Evolutionary conservation across 1,284 basidiomycete genomes (phyloP), one percentile per base, ranked within the genome.

Genomic region (Trichosporon faecale): DNA sequence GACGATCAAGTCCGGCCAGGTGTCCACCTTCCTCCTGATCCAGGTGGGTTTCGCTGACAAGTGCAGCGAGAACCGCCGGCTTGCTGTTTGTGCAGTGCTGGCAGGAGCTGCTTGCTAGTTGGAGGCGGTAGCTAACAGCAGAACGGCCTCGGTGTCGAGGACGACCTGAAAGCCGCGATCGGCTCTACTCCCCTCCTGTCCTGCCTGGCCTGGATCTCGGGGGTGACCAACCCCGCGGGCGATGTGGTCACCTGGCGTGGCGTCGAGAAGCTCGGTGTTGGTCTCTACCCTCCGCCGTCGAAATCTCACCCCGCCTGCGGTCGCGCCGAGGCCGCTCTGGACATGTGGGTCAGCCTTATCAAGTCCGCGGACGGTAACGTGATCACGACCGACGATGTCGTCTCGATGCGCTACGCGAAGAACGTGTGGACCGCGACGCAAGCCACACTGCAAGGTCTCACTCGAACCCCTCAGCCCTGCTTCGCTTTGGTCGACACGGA

Each of bases 121-220:
- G n/a, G n/a, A n/a, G n/a, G n/a, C n/a, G 14, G 49, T 23, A n/a
- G 49, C 65, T 61, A 23, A 64, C 40, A 1, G 8, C 65, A 82
- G 78, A 93, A 94, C 78, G 91, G 92, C 1, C 84, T 94, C 4
- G 89, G 88, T 33, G 88, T 92, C 25, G 91, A 93, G 77, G 84
- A 83, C 31, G 90, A 91, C 70, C 82, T 92, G 33, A 75, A 86
- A 3, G 85, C 86, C 0, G 77, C 90, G 11, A 71, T 72, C 8
- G 68, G 74, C 8, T 18, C 14, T 14, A 69, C 75, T 12, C 82
- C 81, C 0, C 72, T 84, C 25, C 69, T 84, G 49, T 80, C 79
- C 2, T 77, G 74, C 60, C 68, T 76, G n/a, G 77, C 76, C 11
- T 82, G 77, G 76, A 76, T 81, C 64, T 73, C 74, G 21, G 70